These are phyloP conservation scores for Paecilomyces dactylethromorphus DNA, from an alignment of 2,329 filamentous ascomycete species.

Conservation along the genomic window DNA sequence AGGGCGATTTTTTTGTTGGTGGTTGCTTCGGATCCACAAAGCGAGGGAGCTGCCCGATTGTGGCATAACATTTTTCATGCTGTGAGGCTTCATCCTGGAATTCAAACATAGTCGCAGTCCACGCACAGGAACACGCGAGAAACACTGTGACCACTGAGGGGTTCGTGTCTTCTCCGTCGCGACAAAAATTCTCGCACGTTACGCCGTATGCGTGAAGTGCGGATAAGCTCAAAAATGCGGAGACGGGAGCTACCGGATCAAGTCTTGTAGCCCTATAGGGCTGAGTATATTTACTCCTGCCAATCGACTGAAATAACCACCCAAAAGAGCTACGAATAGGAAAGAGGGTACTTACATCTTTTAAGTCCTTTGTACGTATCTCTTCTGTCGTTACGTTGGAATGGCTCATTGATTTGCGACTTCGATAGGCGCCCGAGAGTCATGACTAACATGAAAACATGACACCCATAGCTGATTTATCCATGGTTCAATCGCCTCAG, in stretches of 20 bases:
- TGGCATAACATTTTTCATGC: conserved; percentile 64
- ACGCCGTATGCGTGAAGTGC: neutral
- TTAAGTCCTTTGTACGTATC: neutral
- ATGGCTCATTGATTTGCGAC: neutral
- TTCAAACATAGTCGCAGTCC: conserved; percentile 35
- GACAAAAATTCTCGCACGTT: neutral
- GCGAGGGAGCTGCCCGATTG: conserved; percentile 57
- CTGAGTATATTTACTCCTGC: neutral
- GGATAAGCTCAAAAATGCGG: neutral
- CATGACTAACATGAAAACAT: neutral
- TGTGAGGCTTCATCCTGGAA: conserved; percentile 32
- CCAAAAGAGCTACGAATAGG: neutral
- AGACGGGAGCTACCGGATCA: neutral
- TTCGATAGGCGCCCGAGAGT: neutral
- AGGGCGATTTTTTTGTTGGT: conserved; percentile 69
- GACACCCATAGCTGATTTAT: neutral
- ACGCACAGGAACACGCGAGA: neutral
- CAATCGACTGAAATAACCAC: neutral
- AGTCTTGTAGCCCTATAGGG: neutral
- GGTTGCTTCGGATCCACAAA: conserved; percentile 66
- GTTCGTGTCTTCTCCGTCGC: neutral
- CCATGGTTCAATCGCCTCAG: neutral
- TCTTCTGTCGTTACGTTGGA: neutral
- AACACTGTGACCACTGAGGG: neutral
- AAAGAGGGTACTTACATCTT: neutral